These are phyloP conservation scores for Allantophomopsis cytisporea DNA, from an alignment of 2,329 filamentous ascomycete species.

Conservation along the genomic window DNA sequence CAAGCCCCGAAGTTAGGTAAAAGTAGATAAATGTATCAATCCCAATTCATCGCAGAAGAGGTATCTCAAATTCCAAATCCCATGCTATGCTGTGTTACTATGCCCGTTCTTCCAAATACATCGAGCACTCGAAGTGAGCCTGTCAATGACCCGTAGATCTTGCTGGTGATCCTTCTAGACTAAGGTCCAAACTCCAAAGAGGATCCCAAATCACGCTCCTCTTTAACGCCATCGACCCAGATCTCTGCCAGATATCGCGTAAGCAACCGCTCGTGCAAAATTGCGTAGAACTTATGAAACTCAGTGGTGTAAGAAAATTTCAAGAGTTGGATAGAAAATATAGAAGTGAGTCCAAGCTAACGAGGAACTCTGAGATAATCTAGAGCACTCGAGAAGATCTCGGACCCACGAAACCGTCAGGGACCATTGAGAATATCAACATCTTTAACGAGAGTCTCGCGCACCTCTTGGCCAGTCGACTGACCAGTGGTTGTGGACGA, in stretches of 20 bases:
- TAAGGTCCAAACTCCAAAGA: constrained; percentile 47
- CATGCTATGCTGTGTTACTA: constrained; percentile 1
- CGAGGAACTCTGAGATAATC: no score
- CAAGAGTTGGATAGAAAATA: background rate
- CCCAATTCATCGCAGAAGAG: background rate
- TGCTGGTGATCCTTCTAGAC: constrained; percentile 27
- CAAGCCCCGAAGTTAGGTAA: background rate
- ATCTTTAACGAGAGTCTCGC: constrained; percentile 1
- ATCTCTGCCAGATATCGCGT: constrained; percentile 13
- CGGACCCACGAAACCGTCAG: constrained; percentile 1
- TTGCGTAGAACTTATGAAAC: no score
- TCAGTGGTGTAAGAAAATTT: no score
- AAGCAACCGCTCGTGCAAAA: constrained; percentile 24
- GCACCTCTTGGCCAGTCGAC: constrained; percentile 2
- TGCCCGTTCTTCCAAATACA: constrained; percentile 8
- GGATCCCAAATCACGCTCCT: constrained; percentile 47
- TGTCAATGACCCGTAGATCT: background rate
- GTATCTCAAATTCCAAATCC: background rate
- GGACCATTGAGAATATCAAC: constrained; percentile 1
- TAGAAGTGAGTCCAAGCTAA: no score
- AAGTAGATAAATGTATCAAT: background rate
- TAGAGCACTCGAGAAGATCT: constrained; percentile 1
- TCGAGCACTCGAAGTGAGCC: no score
- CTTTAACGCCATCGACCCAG: constrained; percentile 17
- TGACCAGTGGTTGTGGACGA: constrained; percentile 1